Evolutionary conservation across 768 basidiomycete species (phyloP).

Genomic region (Mycena pura): DNA sequence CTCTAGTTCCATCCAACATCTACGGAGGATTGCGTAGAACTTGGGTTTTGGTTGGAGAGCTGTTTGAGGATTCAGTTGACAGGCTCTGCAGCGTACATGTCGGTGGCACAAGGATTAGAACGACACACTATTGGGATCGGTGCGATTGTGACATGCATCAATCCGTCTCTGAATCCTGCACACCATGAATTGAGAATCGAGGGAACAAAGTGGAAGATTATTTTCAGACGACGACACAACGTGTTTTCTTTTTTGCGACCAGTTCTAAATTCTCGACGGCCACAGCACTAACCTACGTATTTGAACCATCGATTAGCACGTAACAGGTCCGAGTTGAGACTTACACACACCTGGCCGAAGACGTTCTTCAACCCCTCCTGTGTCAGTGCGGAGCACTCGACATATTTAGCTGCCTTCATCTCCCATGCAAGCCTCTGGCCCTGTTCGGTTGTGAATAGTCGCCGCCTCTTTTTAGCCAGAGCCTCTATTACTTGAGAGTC

Average conservation of each 20-base stretch:
- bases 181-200: no score
- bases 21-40: no score
- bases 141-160: no score
- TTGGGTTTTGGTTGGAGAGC: no score
- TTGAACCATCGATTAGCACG: conserved; percentile 5
- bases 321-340: background rate
- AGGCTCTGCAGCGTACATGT: no score
- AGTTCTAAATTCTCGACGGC: conserved; percentile 96
- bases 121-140: no score
- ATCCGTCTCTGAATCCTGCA: no score
- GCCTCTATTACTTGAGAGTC: conserved; percentile 94
- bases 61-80: no score
- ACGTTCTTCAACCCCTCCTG: conserved; percentile 99
- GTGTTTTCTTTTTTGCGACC: conserved; percentile 70
- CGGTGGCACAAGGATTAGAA: no score
- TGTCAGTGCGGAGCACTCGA: conserved; percentile 98
- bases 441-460: conserved; percentile 85
- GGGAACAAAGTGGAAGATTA: no score
- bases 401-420: conserved; percentile 97
- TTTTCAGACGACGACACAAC: conserved; percentile 81
- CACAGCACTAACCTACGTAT: conserved; percentile 97
- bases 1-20: no score
- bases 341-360: conserved; percentile 89
- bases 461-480: conserved; percentile 94
- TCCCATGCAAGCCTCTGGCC: conserved; percentile 97